Evolutionary conservation across 1,139 yeast genomes (phyloP).

Genomic region (Taiozyma sp.): DNA sequence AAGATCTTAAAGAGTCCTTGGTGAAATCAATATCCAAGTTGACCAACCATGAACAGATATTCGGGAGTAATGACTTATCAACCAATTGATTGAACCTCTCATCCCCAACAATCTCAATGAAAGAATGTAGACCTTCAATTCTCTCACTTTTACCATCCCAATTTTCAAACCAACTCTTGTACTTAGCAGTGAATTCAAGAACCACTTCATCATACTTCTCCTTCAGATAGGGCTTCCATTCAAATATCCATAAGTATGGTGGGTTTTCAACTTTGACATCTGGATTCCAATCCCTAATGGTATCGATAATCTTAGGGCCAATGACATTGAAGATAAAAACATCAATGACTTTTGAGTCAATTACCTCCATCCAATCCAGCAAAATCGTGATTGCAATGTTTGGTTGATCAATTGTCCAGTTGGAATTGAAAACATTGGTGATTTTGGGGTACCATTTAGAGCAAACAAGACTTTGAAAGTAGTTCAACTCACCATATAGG

Average conservation of each 20-base stretch:
- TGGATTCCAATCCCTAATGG: constrained; percentile 34
- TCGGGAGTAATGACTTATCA: constrained; percentile 28
- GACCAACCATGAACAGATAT: constrained; percentile 24
- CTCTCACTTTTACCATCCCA: constrained; percentile 30
- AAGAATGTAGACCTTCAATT: constrained; percentile 29
- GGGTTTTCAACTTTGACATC: constrained; percentile 6
- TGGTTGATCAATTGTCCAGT: constrained; percentile 31
- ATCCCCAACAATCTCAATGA: constrained; percentile 35
- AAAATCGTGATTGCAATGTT: constrained; percentile 29
- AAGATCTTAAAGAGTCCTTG: not conserved
- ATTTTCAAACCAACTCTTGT: constrained; percentile 25
- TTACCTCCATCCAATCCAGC: constrained; percentile 39
- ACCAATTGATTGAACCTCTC: constrained; percentile 24
- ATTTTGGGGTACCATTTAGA: constrained; percentile 33
- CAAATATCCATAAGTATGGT: constrained; percentile 39
- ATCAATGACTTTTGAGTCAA: constrained; percentile 31
- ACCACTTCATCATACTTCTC: constrained; percentile 23
- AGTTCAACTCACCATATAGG: constrained; percentile 16
- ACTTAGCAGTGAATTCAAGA: constrained; percentile 27
- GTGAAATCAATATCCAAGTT: constrained; percentile 4
- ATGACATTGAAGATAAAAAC: constrained; percentile 28
- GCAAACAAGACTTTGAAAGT: constrained; percentile 33
- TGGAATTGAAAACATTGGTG: constrained; percentile 21
- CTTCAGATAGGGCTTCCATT: constrained; percentile 38
- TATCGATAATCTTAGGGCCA: constrained; percentile 32